A percentile compares a stretch with the other conserved stretches of the same genome.
Conservation (phyloP, 2,329 filamentous ascomycete genomes). For the Thielaviopsis musarum region DNA sequence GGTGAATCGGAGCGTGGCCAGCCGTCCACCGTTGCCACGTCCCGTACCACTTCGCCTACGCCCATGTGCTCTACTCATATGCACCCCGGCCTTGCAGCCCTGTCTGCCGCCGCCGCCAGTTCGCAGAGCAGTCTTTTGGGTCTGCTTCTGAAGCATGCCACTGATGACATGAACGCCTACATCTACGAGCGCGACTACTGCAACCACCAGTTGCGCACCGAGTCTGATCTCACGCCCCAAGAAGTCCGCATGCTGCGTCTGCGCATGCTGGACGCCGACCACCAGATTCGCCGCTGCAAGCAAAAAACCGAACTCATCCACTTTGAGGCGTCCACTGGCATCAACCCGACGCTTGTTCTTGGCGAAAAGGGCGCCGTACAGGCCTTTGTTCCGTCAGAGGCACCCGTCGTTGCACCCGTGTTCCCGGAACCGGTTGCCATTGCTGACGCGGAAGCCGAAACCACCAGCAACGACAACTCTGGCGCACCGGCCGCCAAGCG, state of each 20-base stretch:
- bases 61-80: background rate
- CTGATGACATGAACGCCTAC: conserved; percentile 27
- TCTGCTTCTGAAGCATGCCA: conserved; percentile 19
- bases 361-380: conserved; percentile 13
- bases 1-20: background rate
- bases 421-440: conserved; percentile 7
- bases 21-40: conserved; percentile 3
- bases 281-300: conserved; percentile 26
- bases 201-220: conserved; percentile 19
- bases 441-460: conserved; percentile 11
- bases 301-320: conserved; percentile 22
- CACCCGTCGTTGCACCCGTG: conserved; percentile 4
- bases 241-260: conserved; percentile 26
- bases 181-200: conserved; percentile 27
- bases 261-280: conserved; percentile 25
- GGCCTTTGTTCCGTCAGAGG: conserved; percentile 6
- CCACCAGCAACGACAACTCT: background rate
- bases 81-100: conserved; percentile 2
- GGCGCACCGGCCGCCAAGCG: conserved; percentile 8
- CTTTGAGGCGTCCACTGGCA: conserved; percentile 18
- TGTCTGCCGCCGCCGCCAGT: conserved; percentile 4
- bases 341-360: conserved; percentile 3
- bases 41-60: background rate
- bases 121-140: conserved; percentile 8
- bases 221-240: conserved; percentile 22